These are phyloP conservation scores for Phycomyces blakesleeanus DNA, from an alignment of 192 early-diverging fungal genomes.

Conservation along the genomic window DNA sequence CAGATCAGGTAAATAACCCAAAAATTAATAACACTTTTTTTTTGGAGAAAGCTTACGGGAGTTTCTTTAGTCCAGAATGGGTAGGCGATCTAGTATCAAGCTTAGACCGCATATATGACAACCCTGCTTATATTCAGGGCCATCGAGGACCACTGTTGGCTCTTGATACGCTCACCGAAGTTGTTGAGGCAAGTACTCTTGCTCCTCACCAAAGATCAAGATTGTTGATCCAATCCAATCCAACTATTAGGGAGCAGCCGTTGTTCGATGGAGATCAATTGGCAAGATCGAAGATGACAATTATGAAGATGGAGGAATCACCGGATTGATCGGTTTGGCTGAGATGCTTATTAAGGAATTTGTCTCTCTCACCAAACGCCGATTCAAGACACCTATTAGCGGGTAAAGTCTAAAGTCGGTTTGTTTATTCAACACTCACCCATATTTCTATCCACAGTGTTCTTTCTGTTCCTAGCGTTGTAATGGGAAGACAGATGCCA, in stretches of 20 bases:
- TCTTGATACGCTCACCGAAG: background rate
- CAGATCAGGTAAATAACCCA: conserved; percentile 19
- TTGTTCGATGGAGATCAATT: conserved; percentile 19
- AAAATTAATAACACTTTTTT: background rate
- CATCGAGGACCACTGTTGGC: conserved; percentile 9
- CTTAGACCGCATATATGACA: conserved; percentile 32
- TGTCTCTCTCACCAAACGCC: conserved; percentile 11
- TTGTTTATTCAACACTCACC: background rate
- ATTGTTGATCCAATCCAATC: background rate
- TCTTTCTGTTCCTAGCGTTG: conserved; percentile 39
- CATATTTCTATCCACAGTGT: background rate
- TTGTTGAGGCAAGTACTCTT: conserved; percentile 1
- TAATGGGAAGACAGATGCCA: conserved; percentile 47
- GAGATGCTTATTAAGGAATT: conserved; percentile 32
- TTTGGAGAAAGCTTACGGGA: background rate
- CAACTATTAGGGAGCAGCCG: conserved; percentile 17
- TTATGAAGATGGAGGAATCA: conserved; percentile 8
- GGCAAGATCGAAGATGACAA: conserved; percentile 6
- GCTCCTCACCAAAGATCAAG: no score
- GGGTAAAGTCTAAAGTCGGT: conserved; percentile 8
- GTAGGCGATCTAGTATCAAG: conserved; percentile 19
- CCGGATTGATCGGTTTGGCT: conserved; percentile 14
- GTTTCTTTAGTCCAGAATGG: conserved; percentile 21
- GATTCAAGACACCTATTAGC: conserved; percentile 19
- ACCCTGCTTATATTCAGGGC: conserved; percentile 23